A percentile compares a stretch with the other conserved stretches of the same genome.
phyloP scores from a whole-genome alignment of 192 early-diverging fungal species.

The Umbelopsis sp. region DNA sequence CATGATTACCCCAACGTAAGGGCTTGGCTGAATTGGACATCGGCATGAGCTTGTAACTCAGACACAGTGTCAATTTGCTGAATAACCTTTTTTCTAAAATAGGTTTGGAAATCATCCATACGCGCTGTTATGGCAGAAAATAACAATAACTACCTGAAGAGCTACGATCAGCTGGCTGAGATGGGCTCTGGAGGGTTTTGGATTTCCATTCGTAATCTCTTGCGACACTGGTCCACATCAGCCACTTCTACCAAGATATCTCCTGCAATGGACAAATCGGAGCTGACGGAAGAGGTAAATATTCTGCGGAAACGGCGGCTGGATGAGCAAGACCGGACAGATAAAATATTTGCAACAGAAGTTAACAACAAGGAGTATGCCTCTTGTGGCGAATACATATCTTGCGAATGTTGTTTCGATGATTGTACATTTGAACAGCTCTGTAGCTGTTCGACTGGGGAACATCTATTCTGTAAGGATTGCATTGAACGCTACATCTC shows the following conservation, averaged over 20 bases:
- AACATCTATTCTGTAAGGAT: slow-evolving; percentile 43
- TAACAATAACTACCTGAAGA: slow-evolving; percentile 40
- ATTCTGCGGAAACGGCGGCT: neutral
- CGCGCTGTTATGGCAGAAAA: slow-evolving; percentile 49
- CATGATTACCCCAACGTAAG: slow-evolving; percentile 36
- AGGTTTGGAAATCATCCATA: slow-evolving; percentile 50
- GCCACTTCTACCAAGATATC: neutral
- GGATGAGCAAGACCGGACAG: slow-evolving; percentile 25
- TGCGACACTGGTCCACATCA: slow-evolving; percentile 29
- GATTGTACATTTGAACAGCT: slow-evolving; percentile 49
- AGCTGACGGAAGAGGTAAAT: slow-evolving; percentile 29
- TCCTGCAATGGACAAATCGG: slow-evolving; percentile 11
- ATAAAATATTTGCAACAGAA: slow-evolving; percentile 30
- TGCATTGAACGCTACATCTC: slow-evolving; percentile 43
- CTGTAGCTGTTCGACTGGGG: slow-evolving; percentile 39
- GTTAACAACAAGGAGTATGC: slow-evolving; percentile 41
- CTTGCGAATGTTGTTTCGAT: slow-evolving; percentile 48
- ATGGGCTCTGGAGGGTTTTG: slow-evolving; percentile 33
- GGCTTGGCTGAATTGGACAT: neutral
- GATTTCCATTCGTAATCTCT: slow-evolving; percentile 34
- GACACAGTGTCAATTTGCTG: neutral
- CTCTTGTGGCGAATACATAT: slow-evolving; percentile 34
- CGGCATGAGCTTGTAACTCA: neutral
- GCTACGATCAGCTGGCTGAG: slow-evolving; percentile 28
- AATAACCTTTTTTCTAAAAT: neutral